Evolutionary conservation across 2,329 filamentous ascomycete species (phyloP), one percentile per base, ranked within the genome.

Genomic region (Alternaria postmessia): DNA sequence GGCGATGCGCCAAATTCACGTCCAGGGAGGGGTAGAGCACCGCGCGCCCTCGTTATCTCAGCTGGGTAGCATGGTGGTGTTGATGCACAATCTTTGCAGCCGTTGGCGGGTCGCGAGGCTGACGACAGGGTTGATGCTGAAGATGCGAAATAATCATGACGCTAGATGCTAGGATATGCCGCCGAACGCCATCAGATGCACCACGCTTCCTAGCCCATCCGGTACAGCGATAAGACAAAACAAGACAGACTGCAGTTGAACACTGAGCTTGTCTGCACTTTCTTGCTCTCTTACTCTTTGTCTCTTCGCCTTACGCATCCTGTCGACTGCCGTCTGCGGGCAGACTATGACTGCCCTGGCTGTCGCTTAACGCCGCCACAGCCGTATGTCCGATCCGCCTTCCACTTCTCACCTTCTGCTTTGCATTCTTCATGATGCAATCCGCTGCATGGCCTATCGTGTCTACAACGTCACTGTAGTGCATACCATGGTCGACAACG

Each of bases 71-170:
- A 38, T 36, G 41, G 22, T 39, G 16, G 43, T 48, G 47, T 48
- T 36, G 42, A 26, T 39, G 53, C 36, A 49, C n/a, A 56, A n/a
- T 61, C 47, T 22, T 20, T 48, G 30, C 26, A 9, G 14, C n/a
- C 26, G 43, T 41, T 55, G 39, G 22, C 18, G 16, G 36, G 47
- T 18, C 36, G 57, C 53, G 43, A 59, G 53, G 53, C 52, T 59
- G 57, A 22, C 16, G 57, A 54, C 61, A 61, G 51, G 54, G 57
- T 38, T 61, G 30, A 51, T 20, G 43, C 49, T 44, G 43, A 44
- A 34, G 36, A 30, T 12, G 49, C 41, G 18, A 42, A 44, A 41
- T 32, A 46, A 57, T 57, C 47, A 53, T 41, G 55, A 32, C 32
- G 55, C 39, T 18, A 20, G 7, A 28, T 14, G 24, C 55, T 32